Percentiles rank a stretch among this genome's conserved stretches.
These are phyloP conservation scores for Xylaria sp. DNA, from an alignment of 2,329 filamentous ascomycete genomes.

Conservation along the genomic window DNA sequence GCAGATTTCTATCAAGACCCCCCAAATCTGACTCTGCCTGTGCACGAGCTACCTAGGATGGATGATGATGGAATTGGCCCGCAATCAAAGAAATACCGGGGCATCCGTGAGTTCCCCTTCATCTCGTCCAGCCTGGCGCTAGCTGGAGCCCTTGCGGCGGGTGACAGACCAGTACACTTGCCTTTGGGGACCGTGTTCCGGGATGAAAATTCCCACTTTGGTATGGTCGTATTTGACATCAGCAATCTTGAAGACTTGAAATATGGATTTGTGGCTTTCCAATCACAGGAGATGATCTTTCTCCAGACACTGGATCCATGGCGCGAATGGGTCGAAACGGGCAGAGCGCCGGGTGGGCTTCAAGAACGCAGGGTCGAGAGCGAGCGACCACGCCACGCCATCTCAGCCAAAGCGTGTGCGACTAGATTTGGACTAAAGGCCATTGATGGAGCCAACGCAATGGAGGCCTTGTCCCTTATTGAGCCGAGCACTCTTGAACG, in stretches of 20 bases:
- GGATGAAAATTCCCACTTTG: not conserved
- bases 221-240: slow-evolving; percentile 23
- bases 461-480: not conserved
- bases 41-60: slow-evolving; percentile 8
- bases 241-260: slow-evolving; percentile 3
- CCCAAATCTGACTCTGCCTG: not conserved
- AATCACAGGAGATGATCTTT: not conserved
- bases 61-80: too few species aligned
- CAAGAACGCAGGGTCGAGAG: not conserved
- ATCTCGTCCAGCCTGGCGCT: not conserved
- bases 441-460: not conserved
- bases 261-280: slow-evolving; percentile 19
- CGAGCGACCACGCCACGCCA: slow-evolving; percentile 8
- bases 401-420: not conserved
- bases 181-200: slow-evolving; percentile 7
- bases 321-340: not conserved
- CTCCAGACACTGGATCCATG: not conserved
- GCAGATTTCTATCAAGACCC: slow-evolving; percentile 8
- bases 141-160: not conserved
- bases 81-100: not conserved
- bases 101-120: slow-evolving; percentile 6
- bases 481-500: not conserved
- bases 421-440: not conserved
- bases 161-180: not conserved
- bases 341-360: not conserved